Percentiles rank a stretch among this genome's conserved stretches.
Conservation (phyloP, 129 eudicot species). For the Saussurea involucrata region DNA sequence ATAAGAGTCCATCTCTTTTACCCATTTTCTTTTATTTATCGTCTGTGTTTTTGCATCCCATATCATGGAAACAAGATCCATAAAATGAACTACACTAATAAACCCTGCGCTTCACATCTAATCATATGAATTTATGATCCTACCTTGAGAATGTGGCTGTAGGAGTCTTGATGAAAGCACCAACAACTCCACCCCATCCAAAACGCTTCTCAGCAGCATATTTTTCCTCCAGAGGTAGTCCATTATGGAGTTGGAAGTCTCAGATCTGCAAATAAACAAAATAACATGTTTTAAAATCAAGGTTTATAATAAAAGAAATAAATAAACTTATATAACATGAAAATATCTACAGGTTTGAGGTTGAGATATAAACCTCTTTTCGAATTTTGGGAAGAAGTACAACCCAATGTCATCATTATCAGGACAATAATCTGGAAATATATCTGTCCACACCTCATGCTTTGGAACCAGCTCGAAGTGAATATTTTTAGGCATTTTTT, state of each 20-base stretch:
- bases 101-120: background rate
- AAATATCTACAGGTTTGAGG: background rate
- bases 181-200: conserved; percentile 52
- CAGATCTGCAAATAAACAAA: conserved; percentile 26
- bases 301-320: background rate
- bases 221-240: conserved; percentile 36
- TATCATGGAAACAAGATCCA: background rate
- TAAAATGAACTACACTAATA: background rate
- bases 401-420: conserved; percentile 57
- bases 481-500: conserved; percentile 52
- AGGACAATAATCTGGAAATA: conserved; percentile 45
- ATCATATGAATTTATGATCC: conserved; percentile 13
- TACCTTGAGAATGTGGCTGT: conserved; percentile 43
- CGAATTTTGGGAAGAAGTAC: conserved; percentile 49
- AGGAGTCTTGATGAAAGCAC: conserved; percentile 50
- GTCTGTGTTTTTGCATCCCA: background rate
- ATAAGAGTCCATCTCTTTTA: background rate
- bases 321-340: background rate
- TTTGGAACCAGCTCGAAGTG: conserved; percentile 42
- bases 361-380: conserved; percentile 35
- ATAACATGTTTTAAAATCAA: background rate
- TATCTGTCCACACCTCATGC: conserved; percentile 23
- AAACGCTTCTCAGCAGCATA: conserved; percentile 41
- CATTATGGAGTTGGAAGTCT: conserved; percentile 27
- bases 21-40: background rate